Base-by-base conservation (phyloP, 2,329 filamentous ascomycete species). In the Talaromyces sp. region DNA sequence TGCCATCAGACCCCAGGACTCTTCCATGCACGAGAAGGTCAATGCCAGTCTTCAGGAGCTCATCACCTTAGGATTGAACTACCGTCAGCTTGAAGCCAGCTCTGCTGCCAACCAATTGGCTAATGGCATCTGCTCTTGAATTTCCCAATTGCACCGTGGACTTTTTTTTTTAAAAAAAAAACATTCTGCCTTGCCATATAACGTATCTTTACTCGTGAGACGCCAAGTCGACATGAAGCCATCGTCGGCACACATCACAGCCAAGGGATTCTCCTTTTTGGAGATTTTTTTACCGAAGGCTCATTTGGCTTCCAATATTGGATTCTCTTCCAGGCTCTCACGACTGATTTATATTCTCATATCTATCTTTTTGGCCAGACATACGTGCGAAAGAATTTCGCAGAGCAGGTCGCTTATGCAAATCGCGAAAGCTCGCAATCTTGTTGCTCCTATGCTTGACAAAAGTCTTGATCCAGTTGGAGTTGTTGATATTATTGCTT, bases 21-120 rank as follows among this genome's bases (percentile, higher is more conserved):
- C 70, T 11, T 67, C 71, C 24, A 72, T 75, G 67, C 75, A 77
- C 55, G 75, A 78, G 60, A 76, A 75, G 66, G 74, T 76, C 62
- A 78, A 77, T 67, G 75, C 75, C 56, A 74, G 73, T 62, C 69
- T 78, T 54, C 75, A 78, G 69, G 75, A 78, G 56, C 67, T 78
- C 46, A 75, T 74, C 61, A 77, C 75, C 17, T 68, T 77, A 51
- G 74, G 75, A 31, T 59, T 77, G 64, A 76, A 73, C 66, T 77
- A 75, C 66, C 75, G 75, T 50, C 74, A 73, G 54, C 72, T 77
- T 57, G 74, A 75, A 61, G 75, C 75, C 57, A 74, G 74, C 65
- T 74, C 76, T 52, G 71, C 72, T 61, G 70, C 72, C 57, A 69
- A 70, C 46, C 69, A 74, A 46, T 66, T 72, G 43, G 59, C 70